Conservation (phyloP, 2,329 filamentous ascomycete genomes). For the Exophiala viscosa region DNA sequence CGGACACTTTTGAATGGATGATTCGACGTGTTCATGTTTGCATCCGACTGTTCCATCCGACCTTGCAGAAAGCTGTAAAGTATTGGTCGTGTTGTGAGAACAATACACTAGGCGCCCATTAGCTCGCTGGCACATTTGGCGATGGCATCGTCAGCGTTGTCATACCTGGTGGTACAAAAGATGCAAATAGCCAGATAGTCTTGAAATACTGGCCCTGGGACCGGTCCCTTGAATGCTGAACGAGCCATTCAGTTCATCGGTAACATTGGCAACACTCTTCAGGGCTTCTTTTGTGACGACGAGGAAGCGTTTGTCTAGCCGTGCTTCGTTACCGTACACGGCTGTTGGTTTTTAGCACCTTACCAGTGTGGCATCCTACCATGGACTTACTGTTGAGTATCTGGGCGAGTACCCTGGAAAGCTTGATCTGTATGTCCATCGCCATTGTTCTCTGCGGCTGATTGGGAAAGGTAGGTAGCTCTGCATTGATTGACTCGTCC, state of each 20-base stretch:
- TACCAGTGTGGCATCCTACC: background rate
- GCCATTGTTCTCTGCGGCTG: slow-evolving; percentile 40
- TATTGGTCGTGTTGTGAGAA: slow-evolving; percentile 41
- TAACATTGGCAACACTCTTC: slow-evolving; percentile 38
- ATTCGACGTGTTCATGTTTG: slow-evolving; percentile 32
- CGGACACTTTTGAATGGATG: slow-evolving; percentile 37
- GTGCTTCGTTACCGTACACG: slow-evolving; percentile 42
- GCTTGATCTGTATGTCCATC: slow-evolving; percentile 45
- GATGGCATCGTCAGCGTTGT: background rate
- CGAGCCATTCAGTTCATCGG: slow-evolving; percentile 38
- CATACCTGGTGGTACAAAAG: slow-evolving; percentile 41
- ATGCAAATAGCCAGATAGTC: slow-evolving; percentile 41
- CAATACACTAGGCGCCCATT: slow-evolving; percentile 34
- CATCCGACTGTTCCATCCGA: slow-evolving; percentile 31
- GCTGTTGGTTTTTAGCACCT: slow-evolving; percentile 29
- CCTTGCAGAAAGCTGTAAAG: slow-evolving; percentile 44
- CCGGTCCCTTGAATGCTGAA: slow-evolving; percentile 39
- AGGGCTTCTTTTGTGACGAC: slow-evolving; percentile 41
- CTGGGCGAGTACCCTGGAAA: slow-evolving; percentile 44
- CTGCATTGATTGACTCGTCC: slow-evolving; percentile 51
- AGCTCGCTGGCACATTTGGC: background rate
- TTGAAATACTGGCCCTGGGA: slow-evolving; percentile 39
- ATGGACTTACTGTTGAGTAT: slow-evolving; percentile 43
- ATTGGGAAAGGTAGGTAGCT: slow-evolving; percentile 43
- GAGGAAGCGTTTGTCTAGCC: slow-evolving; percentile 36